Evolutionary conservation across 305 asterid genomes (phyloP), one percentile per base, ranked within the genome.

Genomic region (Rubia peregrina): DNA sequence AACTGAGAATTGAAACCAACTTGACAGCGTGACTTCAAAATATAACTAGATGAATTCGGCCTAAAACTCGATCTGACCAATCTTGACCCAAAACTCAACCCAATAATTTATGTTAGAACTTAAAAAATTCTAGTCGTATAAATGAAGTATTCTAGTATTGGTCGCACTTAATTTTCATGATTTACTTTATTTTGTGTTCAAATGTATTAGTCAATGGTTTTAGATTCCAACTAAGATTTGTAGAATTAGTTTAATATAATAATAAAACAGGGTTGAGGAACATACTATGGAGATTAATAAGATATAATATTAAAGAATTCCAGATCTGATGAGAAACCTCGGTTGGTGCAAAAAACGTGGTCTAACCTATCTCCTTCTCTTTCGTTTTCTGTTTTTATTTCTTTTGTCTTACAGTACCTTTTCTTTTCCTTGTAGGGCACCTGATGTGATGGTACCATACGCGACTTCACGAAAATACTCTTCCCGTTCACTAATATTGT

Each of bases 331-430:
- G 38, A 11, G 17, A 21, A 9, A 8, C 67, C 26, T 19, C 19
- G 17, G 67, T 24, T 0, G 26, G 40, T 36, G 51, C 38, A 38
- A 36, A 53, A 69, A 36, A 69, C 72, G 72, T 69, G 65, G 65
- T 36, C 7, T 56, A 55, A 65, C 53, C 43, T 22, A 33, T 13
- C 44, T 41, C 0, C 26, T 41, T 5, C 42, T 24, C 9, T 10
- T 10, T 36, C 33, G 42, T 33, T 38, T n/a, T 61, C 11, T 55
- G 9, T 36, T 55, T 11, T 36, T 53, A 9, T 9, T 7, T n/a
- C 5, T 64, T 63, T 64, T 64, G 68, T 38, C 30, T 33, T 3
- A 33, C 36, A 33, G 3, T 1, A 4, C 36, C 2, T 64, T 64
- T 17, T 5, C 12, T 36, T 11, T 12, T 3, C 0, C 0, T 40